Percentiles rank a stretch among this genome's conserved stretches.
Evolutionary conservation across 31 red algal species (phyloP).

Genomic region (Asparagopsis taxiformis): DNA sequence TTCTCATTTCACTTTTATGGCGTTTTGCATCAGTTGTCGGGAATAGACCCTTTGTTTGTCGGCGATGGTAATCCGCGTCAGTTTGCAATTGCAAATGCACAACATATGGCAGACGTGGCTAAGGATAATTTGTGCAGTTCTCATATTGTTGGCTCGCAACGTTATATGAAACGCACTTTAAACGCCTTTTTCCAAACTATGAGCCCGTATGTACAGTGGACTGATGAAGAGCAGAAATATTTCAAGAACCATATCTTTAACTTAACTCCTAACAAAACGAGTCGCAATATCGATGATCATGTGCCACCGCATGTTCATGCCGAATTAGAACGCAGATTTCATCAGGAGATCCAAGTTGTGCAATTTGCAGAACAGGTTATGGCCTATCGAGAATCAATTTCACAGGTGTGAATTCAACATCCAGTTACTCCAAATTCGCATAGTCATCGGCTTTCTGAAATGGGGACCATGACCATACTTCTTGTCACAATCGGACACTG

Average conservation of each 20-base stretch:
- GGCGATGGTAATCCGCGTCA: conserved; percentile 15
- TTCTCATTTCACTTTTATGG: conserved; percentile 48
- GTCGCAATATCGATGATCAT: conserved; percentile 5
- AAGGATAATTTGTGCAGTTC: conserved; percentile 32
- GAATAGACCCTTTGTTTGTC: conserved; percentile 19
- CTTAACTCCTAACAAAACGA: conserved; percentile 5
- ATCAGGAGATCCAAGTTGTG: conserved; percentile 22
- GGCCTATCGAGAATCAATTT: no score
- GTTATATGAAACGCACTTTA: conserved; percentile 13
- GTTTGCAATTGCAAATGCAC: conserved; percentile 27
- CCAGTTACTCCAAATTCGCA: no score
- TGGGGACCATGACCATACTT: no score
- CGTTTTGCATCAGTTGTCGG: conserved; percentile 30
- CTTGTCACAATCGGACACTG: no score
- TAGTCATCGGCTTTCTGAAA: no score
- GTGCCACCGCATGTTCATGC: background rate
- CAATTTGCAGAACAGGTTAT: conserved; percentile 20
- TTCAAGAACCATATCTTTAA: conserved; percentile 6
- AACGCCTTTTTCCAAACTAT: conserved; percentile 14
- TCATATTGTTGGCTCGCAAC: conserved; percentile 25
- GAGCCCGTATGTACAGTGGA: conserved; percentile 15
- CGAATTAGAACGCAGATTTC: conserved; percentile 22
- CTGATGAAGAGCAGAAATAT: conserved; percentile 7
- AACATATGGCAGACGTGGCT: conserved; percentile 29
- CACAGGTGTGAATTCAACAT: no score